Conservation (phyloP, 164 flowering plant genomes). For the Pachysandra terminalis region DNA sequence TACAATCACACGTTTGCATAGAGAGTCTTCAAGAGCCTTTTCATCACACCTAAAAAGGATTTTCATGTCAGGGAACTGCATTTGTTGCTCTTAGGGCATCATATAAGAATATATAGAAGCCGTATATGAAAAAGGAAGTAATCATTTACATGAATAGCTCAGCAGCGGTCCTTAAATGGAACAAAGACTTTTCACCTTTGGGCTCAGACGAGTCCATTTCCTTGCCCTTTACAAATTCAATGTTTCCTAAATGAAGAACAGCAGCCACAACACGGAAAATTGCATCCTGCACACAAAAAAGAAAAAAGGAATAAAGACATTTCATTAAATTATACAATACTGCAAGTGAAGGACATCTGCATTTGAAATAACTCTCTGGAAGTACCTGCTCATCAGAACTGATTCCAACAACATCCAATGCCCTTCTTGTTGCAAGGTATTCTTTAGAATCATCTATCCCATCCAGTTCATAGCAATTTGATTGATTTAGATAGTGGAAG, state of each 20-base stretch:
- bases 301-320: background rate
- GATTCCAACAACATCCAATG: constrained; percentile 87
- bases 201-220: constrained; percentile 80
- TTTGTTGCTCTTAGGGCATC: background rate
- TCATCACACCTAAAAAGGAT: constrained; percentile 65
- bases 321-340: background rate
- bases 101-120: background rate
- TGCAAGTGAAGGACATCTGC: background rate
- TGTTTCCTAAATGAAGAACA: constrained; percentile 80
- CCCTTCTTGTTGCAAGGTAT: constrained; percentile 73
- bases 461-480: constrained; percentile 71
- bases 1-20: constrained; percentile 83
- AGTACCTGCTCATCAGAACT: constrained; percentile 70
- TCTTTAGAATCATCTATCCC: constrained; percentile 73
- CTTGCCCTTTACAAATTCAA: constrained; percentile 68
- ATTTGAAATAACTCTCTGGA: background rate
- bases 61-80: constrained; percentile 8
- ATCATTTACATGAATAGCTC: constrained; percentile 65
- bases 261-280: constrained; percentile 87
- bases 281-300: constrained; percentile 52
- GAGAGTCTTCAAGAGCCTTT: constrained; percentile 76
- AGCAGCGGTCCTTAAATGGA: constrained; percentile 75
- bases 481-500: constrained; percentile 84
- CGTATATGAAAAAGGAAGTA: background rate
- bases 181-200: constrained; percentile 67